Evolutionary conservation across 2,329 filamentous ascomycete genomes (phyloP).

Genomic region (Apiospora kogelbergensis): DNA sequence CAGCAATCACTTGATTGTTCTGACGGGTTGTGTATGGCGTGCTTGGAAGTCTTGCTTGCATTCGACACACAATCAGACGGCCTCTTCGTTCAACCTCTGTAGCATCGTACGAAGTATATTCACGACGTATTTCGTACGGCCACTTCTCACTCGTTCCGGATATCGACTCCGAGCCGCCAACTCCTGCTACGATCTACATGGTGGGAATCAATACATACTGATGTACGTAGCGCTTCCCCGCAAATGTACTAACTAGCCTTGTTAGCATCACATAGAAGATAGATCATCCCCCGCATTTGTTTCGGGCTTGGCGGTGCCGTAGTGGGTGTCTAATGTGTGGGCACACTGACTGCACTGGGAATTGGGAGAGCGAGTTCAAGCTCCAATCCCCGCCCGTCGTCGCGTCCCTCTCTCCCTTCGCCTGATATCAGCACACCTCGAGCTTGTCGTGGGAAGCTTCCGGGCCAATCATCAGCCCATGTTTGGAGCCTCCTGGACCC

Average conservation of each 20-base stretch:
- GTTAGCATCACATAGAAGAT: not conserved
- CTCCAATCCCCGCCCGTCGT: not conserved
- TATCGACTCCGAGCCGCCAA: not conserved
- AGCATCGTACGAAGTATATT: not conserved
- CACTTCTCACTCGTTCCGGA: not conserved
- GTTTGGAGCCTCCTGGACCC: not conserved
- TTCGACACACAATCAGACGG: not conserved
- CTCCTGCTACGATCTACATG: no score
- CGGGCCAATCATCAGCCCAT: not conserved
- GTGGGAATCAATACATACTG: no score
- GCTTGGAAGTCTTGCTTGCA: not conserved
- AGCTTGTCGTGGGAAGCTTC: not conserved
- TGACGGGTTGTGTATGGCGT: not conserved
- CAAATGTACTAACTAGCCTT: not conserved
- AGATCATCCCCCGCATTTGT: not conserved
- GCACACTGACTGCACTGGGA: no score
- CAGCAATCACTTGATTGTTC: not conserved
- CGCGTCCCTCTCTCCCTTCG: not conserved
- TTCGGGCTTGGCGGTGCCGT: not conserved
- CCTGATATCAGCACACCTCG: constrained; percentile 1
- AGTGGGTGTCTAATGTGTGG: not conserved
- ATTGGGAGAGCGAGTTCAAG: not conserved
- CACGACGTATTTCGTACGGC: not conserved
- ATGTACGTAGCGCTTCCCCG: constrained; percentile 6
- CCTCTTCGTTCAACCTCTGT: not conserved